Percentiles rank a stretch among this genome's conserved stretches.
Evolutionary conservation across 495 filamentous ascomycete species (phyloP).

Genomic region (Lentithecium fluviatile): DNA sequence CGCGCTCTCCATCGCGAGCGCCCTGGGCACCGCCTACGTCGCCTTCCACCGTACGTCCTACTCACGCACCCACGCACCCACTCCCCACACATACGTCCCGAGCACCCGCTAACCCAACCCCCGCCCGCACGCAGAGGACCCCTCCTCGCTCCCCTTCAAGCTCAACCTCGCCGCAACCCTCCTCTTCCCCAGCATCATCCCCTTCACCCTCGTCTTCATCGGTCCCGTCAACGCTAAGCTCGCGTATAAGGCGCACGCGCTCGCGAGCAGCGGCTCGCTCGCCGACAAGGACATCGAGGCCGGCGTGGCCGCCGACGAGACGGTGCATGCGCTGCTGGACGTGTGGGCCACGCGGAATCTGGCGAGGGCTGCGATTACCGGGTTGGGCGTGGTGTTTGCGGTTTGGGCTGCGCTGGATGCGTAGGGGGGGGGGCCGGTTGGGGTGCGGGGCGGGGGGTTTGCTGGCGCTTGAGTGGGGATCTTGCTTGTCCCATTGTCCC

Average conservation of each 20-base stretch:
- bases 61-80: too few relatives aligned
- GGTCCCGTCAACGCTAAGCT: constrained; percentile 48
- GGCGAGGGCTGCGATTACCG: constrained; percentile 41
- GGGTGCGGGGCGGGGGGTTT: too few relatives aligned
- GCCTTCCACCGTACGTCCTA: constrained; percentile 45
- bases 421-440: constrained; percentile 30
- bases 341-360: constrained; percentile 56
- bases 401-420: constrained; percentile 36
- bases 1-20: constrained; percentile 37
- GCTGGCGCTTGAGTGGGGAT: too few relatives aligned
- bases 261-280: constrained; percentile 29
- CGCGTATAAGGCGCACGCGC: constrained; percentile 37
- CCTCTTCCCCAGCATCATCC: constrained; percentile 48
- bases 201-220: constrained; percentile 53
- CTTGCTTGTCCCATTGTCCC: too few relatives aligned
- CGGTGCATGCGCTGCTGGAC: constrained; percentile 52
- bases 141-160: constrained; percentile 28
- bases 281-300: constrained; percentile 40
- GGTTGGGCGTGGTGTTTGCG: constrained; percentile 26
- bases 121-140: constrained; percentile 21
- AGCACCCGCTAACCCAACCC: neutral
- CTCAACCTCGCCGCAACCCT: constrained; percentile 48
- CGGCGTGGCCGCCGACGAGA: constrained; percentile 42
- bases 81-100: neutral
- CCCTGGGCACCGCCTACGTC: constrained; percentile 48